These are phyloP conservation scores for Arabidopsis lyrata DNA, from an alignment of 441 rosid genomes.

Conservation along the genomic window DNA sequence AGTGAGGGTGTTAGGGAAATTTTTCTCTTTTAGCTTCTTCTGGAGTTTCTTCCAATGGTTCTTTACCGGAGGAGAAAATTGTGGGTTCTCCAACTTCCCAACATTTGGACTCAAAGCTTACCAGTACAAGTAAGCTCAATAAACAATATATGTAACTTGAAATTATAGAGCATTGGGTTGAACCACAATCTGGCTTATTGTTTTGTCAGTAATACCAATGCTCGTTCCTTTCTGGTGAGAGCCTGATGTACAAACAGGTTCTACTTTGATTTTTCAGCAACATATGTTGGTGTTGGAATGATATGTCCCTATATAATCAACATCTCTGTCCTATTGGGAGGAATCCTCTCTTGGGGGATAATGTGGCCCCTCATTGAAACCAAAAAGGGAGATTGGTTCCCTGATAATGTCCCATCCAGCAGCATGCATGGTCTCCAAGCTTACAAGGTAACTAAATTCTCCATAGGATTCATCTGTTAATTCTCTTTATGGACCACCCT, in stretches of 20 bases:
- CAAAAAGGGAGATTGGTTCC: constrained; percentile 76
- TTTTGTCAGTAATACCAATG: constrained; percentile 25
- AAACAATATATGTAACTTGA: constrained; percentile 3
- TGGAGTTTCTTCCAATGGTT: constrained; percentile 99
- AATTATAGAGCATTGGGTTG: constrained; percentile 15
- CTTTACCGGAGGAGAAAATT: constrained; percentile 69
- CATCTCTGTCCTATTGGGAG: constrained; percentile 80
- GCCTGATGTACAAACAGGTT: constrained; percentile 60
- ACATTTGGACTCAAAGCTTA: constrained; percentile 78
- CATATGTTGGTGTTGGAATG: constrained; percentile 96
- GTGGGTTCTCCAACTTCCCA: constrained; percentile 87
- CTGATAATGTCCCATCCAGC: constrained; percentile 50
- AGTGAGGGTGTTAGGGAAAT: constrained; percentile 73
- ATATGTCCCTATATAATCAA: constrained; percentile 89
- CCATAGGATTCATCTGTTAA: neutral
- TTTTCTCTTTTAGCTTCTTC: constrained; percentile 82
- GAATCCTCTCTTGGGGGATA: constrained; percentile 89
- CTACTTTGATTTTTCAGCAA: constrained; percentile 90
- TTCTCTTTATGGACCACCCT: constrained; percentile 4
- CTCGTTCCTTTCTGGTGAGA: constrained; percentile 43
- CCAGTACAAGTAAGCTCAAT: constrained; percentile 58
- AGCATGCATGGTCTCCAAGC: constrained; percentile 79
- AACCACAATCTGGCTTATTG: constrained; percentile 27
- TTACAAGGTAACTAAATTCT: constrained; percentile 64
- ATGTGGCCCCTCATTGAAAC: constrained; percentile 94